Conservation (phyloP, 306 rosid genomes). For the Cercis canadensis region DNA sequence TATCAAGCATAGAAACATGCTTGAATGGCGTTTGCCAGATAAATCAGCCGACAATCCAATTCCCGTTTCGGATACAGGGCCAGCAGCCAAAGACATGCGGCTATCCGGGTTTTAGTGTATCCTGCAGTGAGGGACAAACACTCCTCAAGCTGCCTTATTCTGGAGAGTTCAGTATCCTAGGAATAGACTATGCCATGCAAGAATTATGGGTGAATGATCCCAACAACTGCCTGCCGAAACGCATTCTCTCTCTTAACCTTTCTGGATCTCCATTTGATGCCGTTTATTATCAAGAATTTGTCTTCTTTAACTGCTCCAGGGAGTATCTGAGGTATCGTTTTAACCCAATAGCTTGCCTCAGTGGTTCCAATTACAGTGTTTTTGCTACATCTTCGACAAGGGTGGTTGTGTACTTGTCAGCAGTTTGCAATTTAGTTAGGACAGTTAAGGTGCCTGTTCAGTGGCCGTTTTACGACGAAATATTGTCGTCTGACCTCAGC, state of each 20-base stretch:
- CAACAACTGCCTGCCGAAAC: constrained; percentile 62
- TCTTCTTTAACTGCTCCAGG: constrained; percentile 75
- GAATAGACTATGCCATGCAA: constrained; percentile 63
- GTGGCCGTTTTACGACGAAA: constrained; percentile 34
- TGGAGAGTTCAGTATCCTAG: constrained; percentile 50
- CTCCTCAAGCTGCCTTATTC: constrained; percentile 55
- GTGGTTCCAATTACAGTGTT: constrained; percentile 43
- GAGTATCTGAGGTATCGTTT: constrained; percentile 36
- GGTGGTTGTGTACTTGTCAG: constrained; percentile 35
- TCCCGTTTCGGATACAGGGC: constrained; percentile 60
- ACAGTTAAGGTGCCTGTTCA: constrained; percentile 58
- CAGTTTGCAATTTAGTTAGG: constrained; percentile 40
- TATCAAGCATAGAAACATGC: constrained; percentile 51
- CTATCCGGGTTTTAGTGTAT: constrained; percentile 58
- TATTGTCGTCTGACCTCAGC: constrained; percentile 47
- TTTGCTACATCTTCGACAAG: constrained; percentile 57
- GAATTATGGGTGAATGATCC: constrained; percentile 77
- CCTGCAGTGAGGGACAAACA: constrained; percentile 57
- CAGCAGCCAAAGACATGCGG: constrained; percentile 54
- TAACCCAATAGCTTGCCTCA: constrained; percentile 62
- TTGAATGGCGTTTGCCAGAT: constrained; percentile 38
- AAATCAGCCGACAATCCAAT: constrained; percentile 45
- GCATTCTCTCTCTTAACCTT: constrained; percentile 58
- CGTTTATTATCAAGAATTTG: constrained; percentile 43
- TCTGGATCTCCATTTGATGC: constrained; percentile 57